Evolutionary conservation across 1,139 yeast species (phyloP).

Genomic region (Sugiyamaella castrensis): DNA sequence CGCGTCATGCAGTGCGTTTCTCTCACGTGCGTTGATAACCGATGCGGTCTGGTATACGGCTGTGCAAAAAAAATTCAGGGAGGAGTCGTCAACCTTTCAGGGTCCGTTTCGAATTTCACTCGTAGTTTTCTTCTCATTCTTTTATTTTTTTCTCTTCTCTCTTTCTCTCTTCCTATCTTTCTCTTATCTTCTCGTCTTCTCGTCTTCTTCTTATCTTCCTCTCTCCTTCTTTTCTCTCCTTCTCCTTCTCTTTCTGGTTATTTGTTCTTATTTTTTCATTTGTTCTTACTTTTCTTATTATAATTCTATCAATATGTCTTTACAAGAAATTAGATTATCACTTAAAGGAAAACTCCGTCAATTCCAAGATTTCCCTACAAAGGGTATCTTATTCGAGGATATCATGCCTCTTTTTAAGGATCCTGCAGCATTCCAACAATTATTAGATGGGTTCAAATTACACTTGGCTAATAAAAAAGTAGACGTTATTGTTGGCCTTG

Average conservation of each 20-base stretch:
- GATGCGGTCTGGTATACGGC: too few relatives aligned
- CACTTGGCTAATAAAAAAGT: constrained; percentile 62
- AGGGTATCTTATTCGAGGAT: constrained; percentile 94
- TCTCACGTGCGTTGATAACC: too few relatives aligned
- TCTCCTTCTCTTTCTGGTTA: neutral
- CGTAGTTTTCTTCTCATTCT: too few relatives aligned
- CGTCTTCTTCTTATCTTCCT: neutral
- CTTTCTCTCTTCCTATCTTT: neutral
- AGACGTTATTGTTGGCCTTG: constrained; percentile 91
- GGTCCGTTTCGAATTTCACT: too few relatives aligned
- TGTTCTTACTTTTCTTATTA: neutral
- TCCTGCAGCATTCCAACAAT: constrained; percentile 75
- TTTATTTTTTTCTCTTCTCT: too few relatives aligned
- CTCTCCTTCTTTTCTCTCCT: neutral
- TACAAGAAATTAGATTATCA: constrained; percentile 20
- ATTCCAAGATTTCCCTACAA: constrained; percentile 88
- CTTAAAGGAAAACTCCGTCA: constrained; percentile 45
- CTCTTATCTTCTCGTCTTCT: neutral
- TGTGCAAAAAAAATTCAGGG: too few relatives aligned
- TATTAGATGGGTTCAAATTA: constrained; percentile 74
- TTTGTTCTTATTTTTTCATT: neutral
- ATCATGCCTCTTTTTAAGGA: constrained; percentile 88
- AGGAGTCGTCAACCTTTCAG: too few relatives aligned
- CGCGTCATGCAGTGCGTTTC: too few relatives aligned
- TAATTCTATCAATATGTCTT: constrained; percentile 6